Evolutionary conservation across 2,329 filamentous ascomycete species (phyloP).

Genomic region (Chaetomiaceae sp.): DNA sequence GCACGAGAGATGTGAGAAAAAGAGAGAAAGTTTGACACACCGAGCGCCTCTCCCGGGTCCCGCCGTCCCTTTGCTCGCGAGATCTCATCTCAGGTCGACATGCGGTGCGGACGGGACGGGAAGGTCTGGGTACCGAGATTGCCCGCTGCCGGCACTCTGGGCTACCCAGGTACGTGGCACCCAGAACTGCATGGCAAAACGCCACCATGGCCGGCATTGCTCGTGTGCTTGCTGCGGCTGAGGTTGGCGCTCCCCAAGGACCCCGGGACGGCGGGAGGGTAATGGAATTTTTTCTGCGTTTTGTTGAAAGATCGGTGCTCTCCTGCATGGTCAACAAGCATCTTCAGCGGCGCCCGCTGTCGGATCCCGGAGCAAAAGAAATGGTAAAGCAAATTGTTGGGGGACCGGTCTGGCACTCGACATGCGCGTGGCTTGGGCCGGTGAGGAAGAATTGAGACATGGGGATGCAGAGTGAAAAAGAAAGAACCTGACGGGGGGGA

Average conservation of each 20-base stretch:
- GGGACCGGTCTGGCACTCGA: neutral
- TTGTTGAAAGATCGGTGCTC: no score
- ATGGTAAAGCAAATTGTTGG: neutral
- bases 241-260: neutral
- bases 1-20: no score
- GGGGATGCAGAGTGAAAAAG: neutral
- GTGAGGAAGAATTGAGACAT: slow-evolving; percentile 6
- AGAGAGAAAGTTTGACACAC: no score
- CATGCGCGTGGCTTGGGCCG: slow-evolving; percentile 8
- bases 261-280: neutral
- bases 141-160: no score
- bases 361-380: neutral
- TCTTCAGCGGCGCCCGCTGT: neutral
- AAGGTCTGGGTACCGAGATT: no score
- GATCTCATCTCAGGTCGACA: neutral
- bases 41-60: no score
- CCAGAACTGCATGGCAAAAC: no score
- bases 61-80: no score
- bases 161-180: no score
- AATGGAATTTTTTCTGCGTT: no score
- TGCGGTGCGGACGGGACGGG: neutral
- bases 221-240: no score
- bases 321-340: neutral
- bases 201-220: neutral
- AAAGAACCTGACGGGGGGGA: no score